These are phyloP conservation scores for Rhizoclosmatium globosum DNA, from an alignment of 192 early-diverging fungal species.

Conservation along the genomic window DNA sequence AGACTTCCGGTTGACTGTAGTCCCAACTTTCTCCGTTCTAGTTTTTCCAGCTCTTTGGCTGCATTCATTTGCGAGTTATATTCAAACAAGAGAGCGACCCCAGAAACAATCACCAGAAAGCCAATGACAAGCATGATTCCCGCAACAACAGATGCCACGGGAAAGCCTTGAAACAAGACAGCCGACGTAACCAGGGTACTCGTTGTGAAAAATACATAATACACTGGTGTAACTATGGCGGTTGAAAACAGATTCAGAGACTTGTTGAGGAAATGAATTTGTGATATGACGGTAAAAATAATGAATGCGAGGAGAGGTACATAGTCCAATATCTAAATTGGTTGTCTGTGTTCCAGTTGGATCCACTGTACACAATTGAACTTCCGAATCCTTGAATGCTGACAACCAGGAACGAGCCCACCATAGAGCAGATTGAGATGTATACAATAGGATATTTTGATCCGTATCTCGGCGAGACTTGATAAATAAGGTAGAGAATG, in stretches of 20 bases:
- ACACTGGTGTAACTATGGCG: slow-evolving; percentile 73
- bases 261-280: slow-evolving; percentile 76
- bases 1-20: neutral
- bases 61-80: slow-evolving; percentile 40
- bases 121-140: slow-evolving; percentile 43
- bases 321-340: slow-evolving; percentile 71
- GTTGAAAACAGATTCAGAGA: slow-evolving; percentile 71
- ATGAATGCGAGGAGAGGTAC: slow-evolving; percentile 66
- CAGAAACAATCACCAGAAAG: slow-evolving; percentile 54
- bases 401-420: slow-evolving; percentile 69
- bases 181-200: slow-evolving; percentile 67
- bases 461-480: slow-evolving; percentile 67
- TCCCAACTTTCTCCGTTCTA: neutral
- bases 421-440: slow-evolving; percentile 60
- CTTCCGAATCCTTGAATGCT: slow-evolving; percentile 71
- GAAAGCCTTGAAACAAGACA: slow-evolving; percentile 70
- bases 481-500: slow-evolving; percentile 56
- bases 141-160: slow-evolving; percentile 7
- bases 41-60: slow-evolving; percentile 3
- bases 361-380: slow-evolving; percentile 59
- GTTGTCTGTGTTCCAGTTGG: slow-evolving; percentile 55
- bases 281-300: slow-evolving; percentile 51
- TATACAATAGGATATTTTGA: slow-evolving; percentile 61
- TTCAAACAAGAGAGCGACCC: slow-evolving; percentile 59
- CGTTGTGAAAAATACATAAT: slow-evolving; percentile 76